Base-by-base conservation (phyloP, 2,329 filamentous ascomycete genomes). In the Nemania sp. region DNA sequence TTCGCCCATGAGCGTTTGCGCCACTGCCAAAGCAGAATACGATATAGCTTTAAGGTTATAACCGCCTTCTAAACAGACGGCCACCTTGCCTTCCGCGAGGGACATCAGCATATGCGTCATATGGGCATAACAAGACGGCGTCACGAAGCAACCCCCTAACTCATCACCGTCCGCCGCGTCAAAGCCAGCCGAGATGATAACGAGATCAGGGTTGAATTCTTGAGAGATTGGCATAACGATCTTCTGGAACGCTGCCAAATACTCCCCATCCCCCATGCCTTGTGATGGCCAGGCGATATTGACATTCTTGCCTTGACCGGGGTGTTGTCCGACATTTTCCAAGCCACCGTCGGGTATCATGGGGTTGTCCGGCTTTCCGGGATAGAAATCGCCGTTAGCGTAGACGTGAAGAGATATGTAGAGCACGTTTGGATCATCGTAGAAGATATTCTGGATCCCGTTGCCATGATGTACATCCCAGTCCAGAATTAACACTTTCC, bases 91-190 rank as follows among this genome's bases (percentile, higher is more conserved):
- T 39, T 86, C 81, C 0, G 94, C 93, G 17, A 99, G 79, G 2
- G 90, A 91, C 92, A 97, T 97, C 42, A 99, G 82, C 93, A 97
- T 97, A 68, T 97, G 91, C 14, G 94, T 97, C 94, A 99, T 97
- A 68, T 99, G 93, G 12, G 92, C 90, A 69, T 97, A 99, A 68
- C 94, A 96, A 4, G 86, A 75, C 0, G 94, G 94, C 1, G 91
- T 88, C 5, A 99, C 94, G 66, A 91, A 93, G 70, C 94, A 99
- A 26, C 89, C 91, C 45, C 94, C 94, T 1, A 99, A 81, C 67
- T 94, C 87, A 70, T 99, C 94, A 11, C 94, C 94, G 60, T 89
- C 90, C 0, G 94, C 94, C 14, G 94, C 94, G 70, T 99, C 94
- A 64, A 99, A 99, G 0, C 94, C 94, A 36, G 94, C 91, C 17